Base-by-base conservation (phyloP, 2,329 filamentous ascomycete species). In the Neonectria punicea region DNA sequence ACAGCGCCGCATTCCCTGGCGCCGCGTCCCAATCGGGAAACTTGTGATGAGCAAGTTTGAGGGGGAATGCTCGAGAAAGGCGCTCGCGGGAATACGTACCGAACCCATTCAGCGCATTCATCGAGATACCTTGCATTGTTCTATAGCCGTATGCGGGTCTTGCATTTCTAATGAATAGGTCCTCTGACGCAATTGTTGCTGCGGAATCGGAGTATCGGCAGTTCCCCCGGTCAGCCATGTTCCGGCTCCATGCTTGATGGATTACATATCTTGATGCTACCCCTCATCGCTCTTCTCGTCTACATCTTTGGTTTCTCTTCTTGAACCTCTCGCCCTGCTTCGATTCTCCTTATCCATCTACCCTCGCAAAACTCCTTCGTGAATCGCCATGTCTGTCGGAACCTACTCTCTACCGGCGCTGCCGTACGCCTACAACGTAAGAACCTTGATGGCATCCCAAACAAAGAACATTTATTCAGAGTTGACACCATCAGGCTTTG, bases 341-440 rank as follows among this genome's bases (percentile, higher is more conserved):
- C 28, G 25, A 30, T 43, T 43, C 25, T 53, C 16, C 18, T 2
- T 5, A 39, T 14, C 22, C 14, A 14, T 36, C 36, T 39, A 20
- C n/a, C 39, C 39, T 43, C 44, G 3, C 30, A 65, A 2, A 59
- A 61, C 25, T 11, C 41, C 49, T 56, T 36, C 8, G 4, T 58
- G 34, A 18, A 53, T 49, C 34, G 58, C 67, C 69, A 82, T 82
- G 83, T 75, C 81, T 51, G 71, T 70, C 39, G 76, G 66, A 59
- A 80, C 80, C 10, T 92, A 90, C 78, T 85, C 82, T 8, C 87
- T 93, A 5, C 90, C 90, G 39, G 79, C 84, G 53, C 84, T 93
- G 10, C 90, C 90, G 16, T 93, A 92, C 75, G 86, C 85, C 63
- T 92, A 92, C 77, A 80, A 92, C 86, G 90, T 92, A 79, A 79